phyloP scores from a whole-genome alignment of 495 filamentous ascomycete species.

The Clohesyomyces aquaticus region DNA sequence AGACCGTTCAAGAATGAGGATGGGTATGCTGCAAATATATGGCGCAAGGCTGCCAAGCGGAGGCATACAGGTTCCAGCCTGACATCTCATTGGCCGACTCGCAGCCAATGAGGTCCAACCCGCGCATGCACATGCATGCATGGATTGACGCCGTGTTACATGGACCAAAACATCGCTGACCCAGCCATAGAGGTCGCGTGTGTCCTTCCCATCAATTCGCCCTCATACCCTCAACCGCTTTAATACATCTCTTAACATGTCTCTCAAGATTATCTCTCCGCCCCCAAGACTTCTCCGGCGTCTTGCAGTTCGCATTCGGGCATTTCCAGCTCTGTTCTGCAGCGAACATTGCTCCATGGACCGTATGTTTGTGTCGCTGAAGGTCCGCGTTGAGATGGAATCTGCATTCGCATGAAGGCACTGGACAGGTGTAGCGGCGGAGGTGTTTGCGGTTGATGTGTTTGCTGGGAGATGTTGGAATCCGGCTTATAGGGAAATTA shows the following conservation, averaged over 20 bases:
- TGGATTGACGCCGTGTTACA: too few species aligned
- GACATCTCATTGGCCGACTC: too few species aligned
- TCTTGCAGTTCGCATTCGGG: not conserved
- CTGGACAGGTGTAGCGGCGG: slow-evolving; percentile 1
- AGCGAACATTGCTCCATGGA: not conserved
- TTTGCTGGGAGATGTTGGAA: not conserved
- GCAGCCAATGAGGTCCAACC: too few species aligned
- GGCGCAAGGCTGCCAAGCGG: too few species aligned
- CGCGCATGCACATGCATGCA: too few species aligned
- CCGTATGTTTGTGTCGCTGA: not conserved
- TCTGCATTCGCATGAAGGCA: not conserved
- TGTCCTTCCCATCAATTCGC: too few species aligned
- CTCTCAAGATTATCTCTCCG: not conserved
- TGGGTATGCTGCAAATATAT: too few species aligned
- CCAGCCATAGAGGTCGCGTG: too few species aligned
- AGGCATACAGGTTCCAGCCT: too few species aligned
- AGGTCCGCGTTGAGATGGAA: slow-evolving; percentile 8
- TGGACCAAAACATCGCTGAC: too few species aligned
- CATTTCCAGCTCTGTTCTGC: slow-evolving; percentile 1
- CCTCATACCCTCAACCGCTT: too few species aligned
- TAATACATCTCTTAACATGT: not conserved
- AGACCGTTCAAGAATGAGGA: too few species aligned
- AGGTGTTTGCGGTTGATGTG: slow-evolving; percentile 13
- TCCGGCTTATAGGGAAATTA: not conserved
- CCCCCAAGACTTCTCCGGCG: not conserved